A percentile compares a stretch with the other conserved stretches of the same genome.
These are phyloP conservation scores for Ascochyta lentis DNA, from an alignment of 2,329 filamentous ascomycete genomes.

Conservation along the genomic window DNA sequence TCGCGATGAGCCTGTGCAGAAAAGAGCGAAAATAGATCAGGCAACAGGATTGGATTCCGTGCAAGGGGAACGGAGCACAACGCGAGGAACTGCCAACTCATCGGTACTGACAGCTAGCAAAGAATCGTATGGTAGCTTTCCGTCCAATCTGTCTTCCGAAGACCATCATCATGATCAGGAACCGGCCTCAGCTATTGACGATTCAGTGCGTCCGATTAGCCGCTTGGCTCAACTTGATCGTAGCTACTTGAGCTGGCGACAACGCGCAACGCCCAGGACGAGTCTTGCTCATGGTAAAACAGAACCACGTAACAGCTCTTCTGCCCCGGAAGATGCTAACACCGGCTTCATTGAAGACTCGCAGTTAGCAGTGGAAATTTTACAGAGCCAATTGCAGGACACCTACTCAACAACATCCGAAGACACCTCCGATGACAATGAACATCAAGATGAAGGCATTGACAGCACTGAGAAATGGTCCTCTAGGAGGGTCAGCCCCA, in stretches of 20 bases:
- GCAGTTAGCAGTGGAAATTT: slow-evolving; percentile 49
- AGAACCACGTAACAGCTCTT: not conserved
- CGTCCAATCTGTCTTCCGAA: slow-evolving; percentile 29
- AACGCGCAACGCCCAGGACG: slow-evolving; percentile 18
- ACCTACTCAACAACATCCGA: slow-evolving; percentile 27
- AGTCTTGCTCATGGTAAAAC: slow-evolving; percentile 3
- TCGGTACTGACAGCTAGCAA: slow-evolving; percentile 27
- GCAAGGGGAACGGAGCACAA: not conserved
- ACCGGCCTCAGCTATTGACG: slow-evolving; percentile 1
- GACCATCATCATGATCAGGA: not conserved
- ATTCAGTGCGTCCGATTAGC: slow-evolving; percentile 22
- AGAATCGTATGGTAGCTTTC: slow-evolving; percentile 46
- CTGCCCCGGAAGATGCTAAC: slow-evolving; percentile 14
- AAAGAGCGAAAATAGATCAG: not conserved
- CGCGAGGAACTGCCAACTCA: not conserved
- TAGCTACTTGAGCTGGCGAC: slow-evolving; percentile 34
- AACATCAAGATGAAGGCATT: not conserved
- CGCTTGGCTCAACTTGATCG: slow-evolving; percentile 37
- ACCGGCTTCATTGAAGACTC: slow-evolving; percentile 51
- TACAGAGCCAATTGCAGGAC: slow-evolving; percentile 52
- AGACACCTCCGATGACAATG: slow-evolving; percentile 31
- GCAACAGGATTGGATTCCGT: no score
- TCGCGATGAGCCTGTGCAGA: not conserved
- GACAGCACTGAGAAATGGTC: not conserved
- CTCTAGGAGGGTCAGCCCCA: no score